Evolutionary conservation across 1,284 basidiomycete genomes (phyloP), one percentile per base, ranked within the genome.

Genomic region (Fomitiporia mediterranea): DNA sequence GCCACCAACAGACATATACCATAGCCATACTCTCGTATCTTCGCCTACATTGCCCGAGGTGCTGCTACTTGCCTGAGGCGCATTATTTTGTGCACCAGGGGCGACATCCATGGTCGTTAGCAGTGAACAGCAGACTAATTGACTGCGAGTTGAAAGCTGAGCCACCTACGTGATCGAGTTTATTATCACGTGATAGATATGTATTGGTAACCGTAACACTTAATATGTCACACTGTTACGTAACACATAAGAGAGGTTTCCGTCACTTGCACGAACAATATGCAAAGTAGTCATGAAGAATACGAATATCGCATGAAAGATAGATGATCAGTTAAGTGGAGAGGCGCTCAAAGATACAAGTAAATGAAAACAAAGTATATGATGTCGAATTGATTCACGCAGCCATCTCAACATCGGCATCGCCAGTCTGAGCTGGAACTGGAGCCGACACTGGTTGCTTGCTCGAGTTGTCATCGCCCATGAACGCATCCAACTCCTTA

Each of bases 401-500:
- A 27, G 68, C 73, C 81, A 83, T 83, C 57, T 83, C 81, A 8
- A 83, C 75, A 63, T 83, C 81, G 50, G 70, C 67, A 15, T 63
- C 57, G 19, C 53, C 53, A 7, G 56, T 56, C 15, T 49, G 64
- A 6, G 58, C 61, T 3, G 58, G 30, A 4, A 62, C 43, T 4
- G 58, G 58, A 21, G 67, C 65, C 3, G 57, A 59, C 0, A 63
- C 56, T 27, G 67, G 63, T 25, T 35, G 47, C 47, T 35, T 27
- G 17, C 35, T 19, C 25, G 19, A 4, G 15, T n/a, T n/a, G n/a
- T 55, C 55, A n/a, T 81, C 77, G 59, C 84, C 82, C 91, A 96
- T 94, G 70, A 95, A 97, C 1, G 86, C 84, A 63, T 97, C 94
- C 60, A 98, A 71, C 72, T 98, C 94, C 67, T 83, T 86, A 70